phyloP scores from a whole-genome alignment of 805 yeast species.

The Spathaspora passalidarum region DNA sequence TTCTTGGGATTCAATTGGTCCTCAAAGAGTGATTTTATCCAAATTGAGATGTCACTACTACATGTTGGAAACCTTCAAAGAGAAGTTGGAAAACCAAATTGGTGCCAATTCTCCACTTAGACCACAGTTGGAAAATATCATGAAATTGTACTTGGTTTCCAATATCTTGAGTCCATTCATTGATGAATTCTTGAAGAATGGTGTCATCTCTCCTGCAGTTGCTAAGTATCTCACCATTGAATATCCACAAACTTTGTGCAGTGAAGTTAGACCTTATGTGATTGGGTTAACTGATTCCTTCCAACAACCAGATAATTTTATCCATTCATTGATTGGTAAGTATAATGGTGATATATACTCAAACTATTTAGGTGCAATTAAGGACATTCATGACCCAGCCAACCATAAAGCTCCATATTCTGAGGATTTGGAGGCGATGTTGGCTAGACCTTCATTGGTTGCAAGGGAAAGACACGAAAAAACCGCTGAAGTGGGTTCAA shows the following conservation, averaged over 20 bases:
- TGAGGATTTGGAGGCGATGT: conserved; percentile 30
- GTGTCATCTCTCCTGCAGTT: conserved; percentile 47
- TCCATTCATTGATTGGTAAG: conserved; percentile 79
- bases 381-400: conserved; percentile 46
- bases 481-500: conserved; percentile 8
- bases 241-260: conserved; percentile 26
- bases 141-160: conserved; percentile 54
- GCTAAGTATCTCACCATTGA: conserved; percentile 9
- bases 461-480: conserved; percentile 33
- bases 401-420: conserved; percentile 62
- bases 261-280: conserved; percentile 54
- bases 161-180: conserved; percentile 65
- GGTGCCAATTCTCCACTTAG: conserved; percentile 35
- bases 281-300: conserved; percentile 83
- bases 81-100: conserved; percentile 33
- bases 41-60: conserved; percentile 52
- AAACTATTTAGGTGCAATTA: conserved; percentile 63
- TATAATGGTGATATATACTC: conserved; percentile 82
- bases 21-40: conserved; percentile 45
- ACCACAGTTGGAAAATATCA: conserved; percentile 50
- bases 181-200: conserved; percentile 66
- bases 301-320: conserved; percentile 73
- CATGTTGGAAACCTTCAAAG: conserved; percentile 38
- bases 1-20: conserved; percentile 46
- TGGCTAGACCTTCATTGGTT: conserved; percentile 29